Evolutionary conservation across 371 early-diverging fungal species (phyloP).

Genomic region (Haplosporangium sp.): DNA sequence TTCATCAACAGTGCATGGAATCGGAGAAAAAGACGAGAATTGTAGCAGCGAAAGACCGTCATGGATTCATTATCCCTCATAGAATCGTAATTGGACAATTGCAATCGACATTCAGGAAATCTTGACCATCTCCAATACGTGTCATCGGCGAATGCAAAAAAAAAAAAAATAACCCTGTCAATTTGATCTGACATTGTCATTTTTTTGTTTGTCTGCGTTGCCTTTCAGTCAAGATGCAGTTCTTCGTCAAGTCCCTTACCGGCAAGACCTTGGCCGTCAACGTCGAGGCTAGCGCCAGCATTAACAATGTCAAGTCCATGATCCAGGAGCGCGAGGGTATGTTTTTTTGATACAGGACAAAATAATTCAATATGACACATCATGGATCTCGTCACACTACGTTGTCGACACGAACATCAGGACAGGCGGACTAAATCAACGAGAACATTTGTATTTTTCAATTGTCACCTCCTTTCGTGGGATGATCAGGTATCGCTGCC

Average conservation of each 20-base stretch:
- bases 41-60: no score
- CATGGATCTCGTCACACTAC: not conserved
- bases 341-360: conserved; percentile 20
- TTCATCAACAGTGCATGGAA: not conserved
- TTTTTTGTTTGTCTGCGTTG: not conserved
- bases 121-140: not conserved
- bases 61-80: no score
- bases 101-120: not conserved
- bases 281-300: conserved; percentile 78
- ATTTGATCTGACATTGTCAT: not conserved
- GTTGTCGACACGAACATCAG: not conserved
- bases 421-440: conserved; percentile 1
- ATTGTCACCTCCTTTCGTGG: conserved; percentile 80
- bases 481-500: conserved; percentile 92
- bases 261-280: conserved; percentile 90
- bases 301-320: conserved; percentile 88
- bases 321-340: conserved; percentile 91
- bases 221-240: conserved; percentile 74
- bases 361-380: not conserved
- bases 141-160: not conserved
- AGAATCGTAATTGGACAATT: no score
- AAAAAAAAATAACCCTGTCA: not conserved
- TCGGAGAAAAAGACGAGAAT: not conserved
- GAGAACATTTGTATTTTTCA: conserved; percentile 2
- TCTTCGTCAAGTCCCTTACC: conserved; percentile 88